phyloP scores from a whole-genome alignment of 257 asterid genomes.

The Solanum ahanhuiri region DNA sequence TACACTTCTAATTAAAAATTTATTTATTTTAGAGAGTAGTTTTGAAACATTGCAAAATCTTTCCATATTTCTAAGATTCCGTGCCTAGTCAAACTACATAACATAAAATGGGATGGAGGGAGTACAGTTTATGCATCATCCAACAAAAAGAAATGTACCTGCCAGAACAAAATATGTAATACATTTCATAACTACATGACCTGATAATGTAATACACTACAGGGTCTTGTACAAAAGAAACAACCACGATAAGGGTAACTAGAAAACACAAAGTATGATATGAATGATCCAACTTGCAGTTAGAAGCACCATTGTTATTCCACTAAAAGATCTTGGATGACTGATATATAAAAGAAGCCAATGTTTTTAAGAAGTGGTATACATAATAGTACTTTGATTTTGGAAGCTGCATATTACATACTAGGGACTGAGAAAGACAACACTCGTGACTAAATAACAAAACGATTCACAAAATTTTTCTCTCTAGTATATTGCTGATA shows the following conservation, averaged over 20 bases:
- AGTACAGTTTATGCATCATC: not conserved
- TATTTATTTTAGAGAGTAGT: not conserved
- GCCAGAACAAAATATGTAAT: constrained; percentile 67
- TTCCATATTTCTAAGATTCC: not conserved
- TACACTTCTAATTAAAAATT: not conserved
- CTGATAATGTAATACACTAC: not conserved
- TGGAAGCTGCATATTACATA: not conserved
- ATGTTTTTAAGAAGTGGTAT: not conserved
- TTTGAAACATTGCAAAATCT: not conserved
- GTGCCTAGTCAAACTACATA: not conserved
- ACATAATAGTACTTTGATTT: not conserved
- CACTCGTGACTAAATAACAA: not conserved
- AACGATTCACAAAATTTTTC: not conserved
- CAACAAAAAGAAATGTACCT: constrained; percentile 23
- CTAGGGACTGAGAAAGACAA: not conserved
- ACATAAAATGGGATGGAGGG: not conserved
- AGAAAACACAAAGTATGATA: not conserved
- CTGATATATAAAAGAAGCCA: not conserved
- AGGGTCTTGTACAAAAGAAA: not conserved
- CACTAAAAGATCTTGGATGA: not conserved
- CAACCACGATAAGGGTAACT: not conserved
- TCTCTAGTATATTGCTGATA: not conserved
- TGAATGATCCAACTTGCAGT: not conserved
- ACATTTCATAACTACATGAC: not conserved
- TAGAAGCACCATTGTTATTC: not conserved